These are phyloP conservation scores for Chromosphaera perkinsii DNA, from an alignment of 208 protist species.

Conservation along the genomic window DNA sequence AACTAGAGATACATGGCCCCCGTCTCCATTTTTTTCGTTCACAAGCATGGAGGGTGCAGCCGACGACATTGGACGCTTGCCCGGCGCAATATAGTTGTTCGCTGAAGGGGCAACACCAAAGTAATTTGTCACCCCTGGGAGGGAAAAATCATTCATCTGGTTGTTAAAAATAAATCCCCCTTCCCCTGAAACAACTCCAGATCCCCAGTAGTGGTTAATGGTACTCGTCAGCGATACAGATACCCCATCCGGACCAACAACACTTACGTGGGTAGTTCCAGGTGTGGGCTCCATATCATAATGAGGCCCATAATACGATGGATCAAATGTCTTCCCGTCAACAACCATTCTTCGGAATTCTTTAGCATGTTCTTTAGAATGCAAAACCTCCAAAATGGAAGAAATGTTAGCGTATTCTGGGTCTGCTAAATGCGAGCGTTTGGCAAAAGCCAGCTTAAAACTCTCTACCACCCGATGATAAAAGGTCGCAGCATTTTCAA, in stretches of 20 bases:
- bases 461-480: constrained; percentile 36
- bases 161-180: constrained; percentile 59
- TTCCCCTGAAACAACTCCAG: constrained; percentile 30
- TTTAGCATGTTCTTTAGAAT: not conserved
- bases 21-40: constrained; percentile 18
- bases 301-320: constrained; percentile 9
- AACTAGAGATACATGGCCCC: constrained; percentile 33
- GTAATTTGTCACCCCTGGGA: constrained; percentile 38
- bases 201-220: constrained; percentile 54
- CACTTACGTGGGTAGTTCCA: constrained; percentile 50
- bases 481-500: not conserved
- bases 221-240: constrained; percentile 50
- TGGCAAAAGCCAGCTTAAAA: constrained; percentile 43
- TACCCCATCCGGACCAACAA: constrained; percentile 43
- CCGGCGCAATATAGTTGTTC: constrained; percentile 51
- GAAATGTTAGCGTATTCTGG: constrained; percentile 22
- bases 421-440: constrained; percentile 39
- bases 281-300: constrained; percentile 14
- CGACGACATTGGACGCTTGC: constrained; percentile 54
- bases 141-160: constrained; percentile 59
- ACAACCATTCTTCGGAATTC: not conserved
- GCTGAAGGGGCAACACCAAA: constrained; percentile 46
- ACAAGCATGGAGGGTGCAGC: constrained; percentile 52
- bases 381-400: constrained; percentile 5
- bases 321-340: not conserved